Evolutionary conservation across 306 rosid genomes (phyloP).

Genomic region (Hylodesmum podocarpum): DNA sequence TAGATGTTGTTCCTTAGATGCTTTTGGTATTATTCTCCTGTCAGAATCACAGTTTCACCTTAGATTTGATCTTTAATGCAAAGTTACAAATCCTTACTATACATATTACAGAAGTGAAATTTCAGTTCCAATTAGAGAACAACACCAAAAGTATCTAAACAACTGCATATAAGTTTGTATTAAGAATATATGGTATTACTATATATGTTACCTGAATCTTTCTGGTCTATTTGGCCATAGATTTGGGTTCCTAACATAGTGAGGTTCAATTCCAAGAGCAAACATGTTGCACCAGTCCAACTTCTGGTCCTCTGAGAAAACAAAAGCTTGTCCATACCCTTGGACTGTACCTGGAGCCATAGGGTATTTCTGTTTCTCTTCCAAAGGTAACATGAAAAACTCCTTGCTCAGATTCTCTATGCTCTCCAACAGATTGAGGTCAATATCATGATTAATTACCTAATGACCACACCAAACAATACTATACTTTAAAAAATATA

Average conservation of each 20-base stretch:
- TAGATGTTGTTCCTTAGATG: not conserved
- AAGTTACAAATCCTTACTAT: too few relatives aligned
- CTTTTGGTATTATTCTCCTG: not conserved
- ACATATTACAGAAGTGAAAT: not conserved
- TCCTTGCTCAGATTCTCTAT: constrained; percentile 65
- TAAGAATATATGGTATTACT: not conserved
- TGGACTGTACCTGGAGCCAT: constrained; percentile 92
- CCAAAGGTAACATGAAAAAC: constrained; percentile 90
- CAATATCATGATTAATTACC: constrained; percentile 85
- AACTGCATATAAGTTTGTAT: not conserved
- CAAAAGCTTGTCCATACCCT: constrained; percentile 97
- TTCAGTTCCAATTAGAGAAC: not conserved
- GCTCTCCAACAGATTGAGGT: constrained; percentile 57
- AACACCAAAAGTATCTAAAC: not conserved
- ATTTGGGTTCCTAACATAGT: constrained; percentile 54
- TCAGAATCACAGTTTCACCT: not conserved
- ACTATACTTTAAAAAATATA: not conserved
- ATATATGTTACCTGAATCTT: constrained; percentile 56
- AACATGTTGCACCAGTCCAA: constrained; percentile 99
- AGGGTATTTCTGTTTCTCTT: constrained; percentile 79
- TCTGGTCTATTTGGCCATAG: constrained; percentile 86
- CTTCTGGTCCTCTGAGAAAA: constrained; percentile 94
- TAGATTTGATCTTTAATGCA: too few relatives aligned
- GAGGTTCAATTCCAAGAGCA: constrained; percentile 88
- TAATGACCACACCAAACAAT: constrained; percentile 27